phyloP scores from a whole-genome alignment of 2,329 filamentous ascomycete genomes.

The Stylonectria norvegica region DNA sequence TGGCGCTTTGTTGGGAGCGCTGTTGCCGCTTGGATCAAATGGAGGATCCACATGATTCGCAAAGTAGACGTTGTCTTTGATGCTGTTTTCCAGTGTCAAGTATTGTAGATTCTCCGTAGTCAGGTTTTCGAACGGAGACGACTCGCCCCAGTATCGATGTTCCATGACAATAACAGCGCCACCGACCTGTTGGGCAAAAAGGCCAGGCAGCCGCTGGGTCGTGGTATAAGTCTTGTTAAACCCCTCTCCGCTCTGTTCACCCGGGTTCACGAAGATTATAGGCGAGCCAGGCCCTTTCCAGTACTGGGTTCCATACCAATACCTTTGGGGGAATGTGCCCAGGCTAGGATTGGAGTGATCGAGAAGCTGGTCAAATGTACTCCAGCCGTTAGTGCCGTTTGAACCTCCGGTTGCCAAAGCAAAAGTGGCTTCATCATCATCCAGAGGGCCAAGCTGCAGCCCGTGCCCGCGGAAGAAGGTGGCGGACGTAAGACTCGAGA shows the following conservation, averaged over 20 bases:
- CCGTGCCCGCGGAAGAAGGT: conserved; percentile 4
- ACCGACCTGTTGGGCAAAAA: conserved; percentile 62
- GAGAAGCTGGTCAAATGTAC: conserved; percentile 51
- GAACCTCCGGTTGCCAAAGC: not conserved
- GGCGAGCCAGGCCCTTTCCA: conserved; percentile 75
- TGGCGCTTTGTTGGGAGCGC: conserved; percentile 62
- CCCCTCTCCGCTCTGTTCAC: conserved; percentile 58
- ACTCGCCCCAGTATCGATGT: conserved; percentile 78
- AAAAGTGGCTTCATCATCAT: not conserved
- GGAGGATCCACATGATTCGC: conserved; percentile 65
- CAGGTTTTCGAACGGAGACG: conserved; percentile 63
- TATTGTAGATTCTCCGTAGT: conserved; percentile 67
- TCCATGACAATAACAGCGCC: conserved; percentile 75
- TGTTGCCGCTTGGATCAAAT: conserved; percentile 60
- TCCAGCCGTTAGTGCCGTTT: conserved; percentile 4
- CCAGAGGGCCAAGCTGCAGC: conserved; percentile 2
- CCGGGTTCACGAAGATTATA: conserved; percentile 64
- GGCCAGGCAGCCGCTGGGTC: conserved; percentile 65
- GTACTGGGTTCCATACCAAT: conserved; percentile 74
- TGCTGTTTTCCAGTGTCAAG: conserved; percentile 71
- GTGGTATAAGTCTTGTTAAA: conserved; percentile 62
- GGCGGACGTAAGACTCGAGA: conserved; percentile 1
- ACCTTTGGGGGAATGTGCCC: conserved; percentile 65
- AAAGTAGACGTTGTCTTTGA: conserved; percentile 76
- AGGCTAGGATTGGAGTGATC: conserved; percentile 55